Evolutionary conservation across 23 red algal genomes (phyloP), one percentile per base, ranked within the genome.

Genomic region (Pyropia haitanensis): DNA sequence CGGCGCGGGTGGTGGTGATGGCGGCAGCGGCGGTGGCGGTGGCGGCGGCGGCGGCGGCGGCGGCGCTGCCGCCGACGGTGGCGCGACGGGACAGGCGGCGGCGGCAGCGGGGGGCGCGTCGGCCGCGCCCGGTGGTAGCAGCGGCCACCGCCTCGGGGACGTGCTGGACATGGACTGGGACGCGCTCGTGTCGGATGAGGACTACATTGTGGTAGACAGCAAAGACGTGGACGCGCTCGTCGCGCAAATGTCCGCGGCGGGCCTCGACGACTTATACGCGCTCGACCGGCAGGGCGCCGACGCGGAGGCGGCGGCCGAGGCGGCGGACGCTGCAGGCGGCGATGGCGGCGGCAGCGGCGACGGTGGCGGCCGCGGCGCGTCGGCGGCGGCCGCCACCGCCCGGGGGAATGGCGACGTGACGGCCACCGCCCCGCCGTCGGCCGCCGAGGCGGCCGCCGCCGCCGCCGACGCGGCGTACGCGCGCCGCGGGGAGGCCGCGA

Each of bases 191-290:
- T 65, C 46, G 12, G 81, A 87, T 61, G 81, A 87, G 63, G 60
- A 70, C 24, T 70, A 87, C 70, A 57, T 87, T 33, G 81, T 87
- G 24, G 27, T 87, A 19, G 70, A 87, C 54, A 50, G 71, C 52
- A 56, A 34, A 7, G 69, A 87, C 22, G 61, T 87, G 15, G 46
- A 51, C 18, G 12, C 33, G 2, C 61, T 87, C 22, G 28, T 87
- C 15, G 81, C 75, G 30, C 55, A 87, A 34, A 33, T 87, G 70
- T 61, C 63, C 29, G 32, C 48, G 23, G 23, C 9, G 18, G 81
- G 81, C 5, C 50, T 63, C 15, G 81, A 87, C 53, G 48, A 61
- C 72, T 65, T 27, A 18, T 56, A 17, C 3, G 46, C 21, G 72
- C 61, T 27, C 53, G 58, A 39, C 14, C 22, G 28, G 22, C 27